Evolutionary conservation across 2,329 filamentous ascomycete species (phyloP).

Genomic region (Blumeria graminis): DNA sequence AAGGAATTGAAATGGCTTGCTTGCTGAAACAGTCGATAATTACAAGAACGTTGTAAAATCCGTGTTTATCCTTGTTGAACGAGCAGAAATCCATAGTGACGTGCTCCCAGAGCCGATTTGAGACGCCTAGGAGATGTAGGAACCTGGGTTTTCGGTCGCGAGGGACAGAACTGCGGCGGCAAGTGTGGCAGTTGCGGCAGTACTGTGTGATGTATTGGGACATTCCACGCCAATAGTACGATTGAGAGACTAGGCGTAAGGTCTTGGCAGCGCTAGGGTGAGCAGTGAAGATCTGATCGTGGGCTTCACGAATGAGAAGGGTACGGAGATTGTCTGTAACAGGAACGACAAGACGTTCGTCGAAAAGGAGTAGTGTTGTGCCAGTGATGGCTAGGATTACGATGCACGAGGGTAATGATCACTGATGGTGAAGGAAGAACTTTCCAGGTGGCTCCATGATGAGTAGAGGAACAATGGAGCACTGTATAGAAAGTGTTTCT

Average conservation of each 20-base stretch:
- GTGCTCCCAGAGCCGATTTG: background rate
- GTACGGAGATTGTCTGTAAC: background rate
- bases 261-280: background rate
- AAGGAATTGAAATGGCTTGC: background rate
- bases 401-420: too few species aligned
- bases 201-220: background rate
- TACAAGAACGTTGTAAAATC: background rate
- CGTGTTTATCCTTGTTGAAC: background rate
- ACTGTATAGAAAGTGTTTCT: too few species aligned
- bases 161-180: background rate
- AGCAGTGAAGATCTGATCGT: background rate
- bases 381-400: too few species aligned
- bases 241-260: background rate
- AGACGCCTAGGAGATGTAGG: background rate
- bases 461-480: too few species aligned
- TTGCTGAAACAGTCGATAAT: background rate
- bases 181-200: background rate
- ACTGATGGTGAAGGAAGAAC: too few species aligned
- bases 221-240: background rate
- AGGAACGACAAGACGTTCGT: background rate
- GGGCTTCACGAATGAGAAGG: background rate
- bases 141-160: conserved; percentile 1
- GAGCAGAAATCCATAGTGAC: conserved; percentile 2
- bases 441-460: too few species aligned
- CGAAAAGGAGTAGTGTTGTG: background rate